phyloP scores from a whole-genome alignment of 129 eudicot species.

The Tanacetum coccineum region DNA sequence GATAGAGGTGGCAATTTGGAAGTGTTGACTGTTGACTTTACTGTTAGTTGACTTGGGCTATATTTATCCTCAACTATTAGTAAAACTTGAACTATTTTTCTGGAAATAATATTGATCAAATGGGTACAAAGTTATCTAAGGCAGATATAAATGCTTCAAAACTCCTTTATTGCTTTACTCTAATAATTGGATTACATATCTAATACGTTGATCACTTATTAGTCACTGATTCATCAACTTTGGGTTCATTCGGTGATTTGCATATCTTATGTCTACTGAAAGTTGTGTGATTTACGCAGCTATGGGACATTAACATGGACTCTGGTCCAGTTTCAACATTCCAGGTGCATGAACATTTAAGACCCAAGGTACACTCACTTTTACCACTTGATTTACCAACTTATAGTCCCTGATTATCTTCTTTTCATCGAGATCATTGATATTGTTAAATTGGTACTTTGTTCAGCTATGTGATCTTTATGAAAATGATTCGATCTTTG shows the following conservation, averaged over 20 bases:
- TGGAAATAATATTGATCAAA: not conserved
- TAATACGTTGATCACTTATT: no score
- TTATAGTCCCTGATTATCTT: not conserved
- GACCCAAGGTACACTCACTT: slow-evolving; percentile 71
- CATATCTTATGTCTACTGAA: slow-evolving; percentile 12
- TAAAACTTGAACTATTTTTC: not conserved
- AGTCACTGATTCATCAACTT: not conserved
- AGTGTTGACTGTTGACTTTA: not conserved
- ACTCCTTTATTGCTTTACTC: not conserved
- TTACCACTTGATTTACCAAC: not conserved
- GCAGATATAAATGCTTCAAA: slow-evolving; percentile 4
- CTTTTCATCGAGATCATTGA: slow-evolving; percentile 7
- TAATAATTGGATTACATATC: not conserved
- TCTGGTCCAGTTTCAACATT: slow-evolving; percentile 93
- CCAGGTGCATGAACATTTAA: slow-evolving; percentile 90
- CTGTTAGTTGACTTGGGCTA: not conserved
- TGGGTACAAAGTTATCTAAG: not conserved
- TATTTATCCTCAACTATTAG: not conserved
- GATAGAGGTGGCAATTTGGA: not conserved
- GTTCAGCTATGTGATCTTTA: slow-evolving; percentile 91
- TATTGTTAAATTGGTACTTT: not conserved
- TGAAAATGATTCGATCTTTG: slow-evolving; percentile 95
- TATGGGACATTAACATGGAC: slow-evolving; percentile 98
- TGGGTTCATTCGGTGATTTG: not conserved
- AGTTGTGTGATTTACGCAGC: slow-evolving; percentile 40